These are phyloP conservation scores for Eutrema yunnanense DNA, from an alignment of 345 rosid species.

Conservation along the genomic window DNA sequence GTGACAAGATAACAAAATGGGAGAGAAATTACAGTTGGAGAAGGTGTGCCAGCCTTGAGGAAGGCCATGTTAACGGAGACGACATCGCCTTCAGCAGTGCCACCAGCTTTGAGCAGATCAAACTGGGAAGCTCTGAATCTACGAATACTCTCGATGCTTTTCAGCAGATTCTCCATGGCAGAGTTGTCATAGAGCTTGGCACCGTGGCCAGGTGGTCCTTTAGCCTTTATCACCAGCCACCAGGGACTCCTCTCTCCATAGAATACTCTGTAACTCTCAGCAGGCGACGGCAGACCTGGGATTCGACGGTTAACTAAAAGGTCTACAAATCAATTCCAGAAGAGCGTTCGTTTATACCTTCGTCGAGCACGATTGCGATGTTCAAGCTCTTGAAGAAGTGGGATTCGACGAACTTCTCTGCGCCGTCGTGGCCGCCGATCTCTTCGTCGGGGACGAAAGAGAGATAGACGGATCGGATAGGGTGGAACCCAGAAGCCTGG, in stretches of 20 bases:
- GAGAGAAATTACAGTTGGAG: conserved; percentile 57
- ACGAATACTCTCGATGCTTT: conserved; percentile 73
- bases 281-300: conserved; percentile 69
- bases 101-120: conserved; percentile 78
- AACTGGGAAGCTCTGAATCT: conserved; percentile 92
- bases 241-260: conserved; percentile 79
- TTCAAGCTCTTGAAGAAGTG: conserved; percentile 55
- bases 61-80: conserved; percentile 72
- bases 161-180: conserved; percentile 86
- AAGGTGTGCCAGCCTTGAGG: conserved; percentile 92
- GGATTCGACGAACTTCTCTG: conserved; percentile 60
- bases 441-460: conserved; percentile 90
- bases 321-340: not conserved
- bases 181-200: conserved; percentile 87
- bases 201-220: conserved; percentile 95
- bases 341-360: conserved; percentile 40
- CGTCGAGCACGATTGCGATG: conserved; percentile 79
- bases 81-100: conserved; percentile 82
- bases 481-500: conserved; percentile 54
- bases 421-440: conserved; percentile 92
- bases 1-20: not conserved
- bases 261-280: conserved; percentile 60
- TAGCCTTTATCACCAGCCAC: conserved; percentile 88
- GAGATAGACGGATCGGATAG: conserved; percentile 67
- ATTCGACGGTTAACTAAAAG: no score